Conservation (phyloP, 2,329 filamentous ascomycete species). For the Clonostachys chloroleuca region DNA sequence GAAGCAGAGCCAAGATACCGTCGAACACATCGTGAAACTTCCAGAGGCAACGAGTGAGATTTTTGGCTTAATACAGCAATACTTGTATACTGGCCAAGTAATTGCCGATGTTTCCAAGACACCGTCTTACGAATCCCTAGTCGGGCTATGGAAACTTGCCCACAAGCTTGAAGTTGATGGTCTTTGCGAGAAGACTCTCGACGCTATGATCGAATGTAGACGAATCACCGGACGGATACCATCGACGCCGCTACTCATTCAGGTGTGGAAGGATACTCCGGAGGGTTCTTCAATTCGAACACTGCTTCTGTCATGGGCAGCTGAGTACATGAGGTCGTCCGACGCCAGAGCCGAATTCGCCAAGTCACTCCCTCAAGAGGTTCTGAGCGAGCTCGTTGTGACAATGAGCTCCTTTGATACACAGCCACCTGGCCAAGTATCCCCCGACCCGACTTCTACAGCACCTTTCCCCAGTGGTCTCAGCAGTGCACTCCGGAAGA, state of each 20-base stretch:
- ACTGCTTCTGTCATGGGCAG: slow-evolving; percentile 57
- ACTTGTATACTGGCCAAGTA: slow-evolving; percentile 46
- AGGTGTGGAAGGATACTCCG: slow-evolving; percentile 58
- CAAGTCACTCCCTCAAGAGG: slow-evolving; percentile 56
- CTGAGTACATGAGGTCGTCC: slow-evolving; percentile 58
- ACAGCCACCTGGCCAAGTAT: slow-evolving; percentile 20
- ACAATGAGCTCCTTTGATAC: slow-evolving; percentile 53
- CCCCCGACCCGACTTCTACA: slow-evolving; percentile 8
- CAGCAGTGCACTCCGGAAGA: slow-evolving; percentile 27
- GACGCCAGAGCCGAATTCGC: slow-evolving; percentile 53
- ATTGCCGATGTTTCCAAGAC: slow-evolving; percentile 32
- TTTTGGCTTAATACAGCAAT: slow-evolving; percentile 52
- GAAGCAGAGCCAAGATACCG: slow-evolving; percentile 21
- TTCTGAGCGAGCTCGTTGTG: slow-evolving; percentile 58
- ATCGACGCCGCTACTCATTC: slow-evolving; percentile 51
- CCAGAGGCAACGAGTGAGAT: slow-evolving; percentile 41
- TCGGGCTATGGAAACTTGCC: slow-evolving; percentile 53
- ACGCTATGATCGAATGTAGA: slow-evolving; percentile 53
- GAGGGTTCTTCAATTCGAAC: slow-evolving; percentile 55
- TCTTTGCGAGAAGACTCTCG: slow-evolving; percentile 50
- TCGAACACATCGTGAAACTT: slow-evolving; percentile 47
- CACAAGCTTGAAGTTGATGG: slow-evolving; percentile 46
- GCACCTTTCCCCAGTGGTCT: slow-evolving; percentile 7
- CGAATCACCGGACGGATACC: slow-evolving; percentile 50
- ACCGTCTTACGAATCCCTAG: slow-evolving; percentile 49